These are phyloP conservation scores for Xylaria castorea DNA, from an alignment of 495 filamentous ascomycete genomes.

Conservation along the genomic window DNA sequence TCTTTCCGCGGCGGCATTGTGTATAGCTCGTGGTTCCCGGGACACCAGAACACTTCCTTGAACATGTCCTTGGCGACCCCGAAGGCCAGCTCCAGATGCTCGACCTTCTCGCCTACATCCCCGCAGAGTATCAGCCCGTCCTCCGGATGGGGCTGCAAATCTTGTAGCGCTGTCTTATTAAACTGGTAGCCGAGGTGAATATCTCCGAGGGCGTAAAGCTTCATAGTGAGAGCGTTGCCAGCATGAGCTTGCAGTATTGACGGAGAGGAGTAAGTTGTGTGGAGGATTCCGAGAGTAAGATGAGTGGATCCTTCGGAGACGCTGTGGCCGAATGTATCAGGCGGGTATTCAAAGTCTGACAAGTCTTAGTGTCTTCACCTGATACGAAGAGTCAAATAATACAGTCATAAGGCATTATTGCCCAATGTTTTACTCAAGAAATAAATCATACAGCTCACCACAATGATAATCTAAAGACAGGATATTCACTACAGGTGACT, in stretches of 20 bases:
- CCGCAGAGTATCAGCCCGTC: slow-evolving; percentile 45
- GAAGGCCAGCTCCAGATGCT: slow-evolving; percentile 41
- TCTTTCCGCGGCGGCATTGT: slow-evolving; percentile 37
- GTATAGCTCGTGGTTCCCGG: slow-evolving; percentile 48
- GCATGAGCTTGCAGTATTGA: background rate
- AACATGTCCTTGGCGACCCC: slow-evolving; percentile 36
- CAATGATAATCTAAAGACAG: background rate
- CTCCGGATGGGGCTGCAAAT: slow-evolving; percentile 38
- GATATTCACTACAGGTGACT: background rate
- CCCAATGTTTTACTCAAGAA: background rate
- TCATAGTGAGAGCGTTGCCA: slow-evolving; percentile 30
- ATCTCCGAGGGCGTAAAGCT: slow-evolving; percentile 47
- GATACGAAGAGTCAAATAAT: background rate
- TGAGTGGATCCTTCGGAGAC: slow-evolving; percentile 18
- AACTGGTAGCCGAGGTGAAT: slow-evolving; percentile 44
- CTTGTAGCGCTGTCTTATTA: slow-evolving; percentile 39
- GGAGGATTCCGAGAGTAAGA: slow-evolving; percentile 7
- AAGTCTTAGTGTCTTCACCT: background rate
- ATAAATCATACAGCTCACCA: background rate
- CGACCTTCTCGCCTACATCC: slow-evolving; percentile 43
- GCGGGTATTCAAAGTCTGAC: slow-evolving; percentile 4
- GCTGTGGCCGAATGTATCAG: background rate
- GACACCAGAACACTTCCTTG: slow-evolving; percentile 42
- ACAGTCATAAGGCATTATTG: background rate
- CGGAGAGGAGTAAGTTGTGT: slow-evolving; percentile 17